A percentile compares a stretch with the other conserved stretches of the same genome.
phyloP scores from a whole-genome alignment of 2,329 filamentous ascomycete species.

The Alternaria brassicae region DNA sequence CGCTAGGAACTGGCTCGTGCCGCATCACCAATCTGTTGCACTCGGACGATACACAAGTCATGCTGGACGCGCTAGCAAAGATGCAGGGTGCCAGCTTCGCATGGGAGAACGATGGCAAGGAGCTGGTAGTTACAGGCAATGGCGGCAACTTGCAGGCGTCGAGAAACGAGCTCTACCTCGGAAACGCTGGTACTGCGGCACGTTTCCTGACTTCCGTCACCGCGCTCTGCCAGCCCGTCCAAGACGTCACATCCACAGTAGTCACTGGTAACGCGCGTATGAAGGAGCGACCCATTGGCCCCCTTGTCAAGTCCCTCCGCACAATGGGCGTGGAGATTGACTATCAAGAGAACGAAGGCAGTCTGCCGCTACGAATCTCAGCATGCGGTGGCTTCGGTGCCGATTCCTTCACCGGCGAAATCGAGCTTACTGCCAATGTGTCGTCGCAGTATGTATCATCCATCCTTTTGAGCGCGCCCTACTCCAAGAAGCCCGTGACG shows the following conservation, averaged over 20 bases:
- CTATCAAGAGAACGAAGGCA: constrained; percentile 83
- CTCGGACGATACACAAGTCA: constrained; percentile 96
- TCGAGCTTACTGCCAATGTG: constrained; percentile 91
- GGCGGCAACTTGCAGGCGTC: constrained; percentile 85
- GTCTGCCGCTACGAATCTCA: constrained; percentile 81
- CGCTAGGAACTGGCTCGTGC: constrained; percentile 84
- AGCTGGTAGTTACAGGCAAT: constrained; percentile 86
- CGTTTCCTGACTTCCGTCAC: constrained; percentile 93
- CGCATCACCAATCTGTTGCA: constrained; percentile 91
- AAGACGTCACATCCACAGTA: constrained; percentile 70
- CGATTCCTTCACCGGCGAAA: constrained; percentile 75
- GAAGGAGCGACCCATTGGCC: constrained; percentile 93
- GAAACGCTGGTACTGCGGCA: constrained; percentile 95
- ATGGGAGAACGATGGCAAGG: constrained; percentile 94
- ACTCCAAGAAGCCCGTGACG: constrained; percentile 92
- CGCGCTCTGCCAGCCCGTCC: constrained; percentile 75
- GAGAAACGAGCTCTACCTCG: constrained; percentile 81
- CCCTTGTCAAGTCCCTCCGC: constrained; percentile 87
- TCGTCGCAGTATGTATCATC: constrained; percentile 99
- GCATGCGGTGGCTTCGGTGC: constrained; percentile 67
- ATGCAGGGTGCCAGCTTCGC: constrained; percentile 86
- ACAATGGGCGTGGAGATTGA: constrained; percentile 86
- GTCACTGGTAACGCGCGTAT: constrained; percentile 94
- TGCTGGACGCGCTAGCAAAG: constrained; percentile 88
- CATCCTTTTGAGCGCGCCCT: constrained; percentile 94